Base-by-base conservation (phyloP, 192 early-diverging fungal genomes). In the Entomortierella parvispora region DNA sequence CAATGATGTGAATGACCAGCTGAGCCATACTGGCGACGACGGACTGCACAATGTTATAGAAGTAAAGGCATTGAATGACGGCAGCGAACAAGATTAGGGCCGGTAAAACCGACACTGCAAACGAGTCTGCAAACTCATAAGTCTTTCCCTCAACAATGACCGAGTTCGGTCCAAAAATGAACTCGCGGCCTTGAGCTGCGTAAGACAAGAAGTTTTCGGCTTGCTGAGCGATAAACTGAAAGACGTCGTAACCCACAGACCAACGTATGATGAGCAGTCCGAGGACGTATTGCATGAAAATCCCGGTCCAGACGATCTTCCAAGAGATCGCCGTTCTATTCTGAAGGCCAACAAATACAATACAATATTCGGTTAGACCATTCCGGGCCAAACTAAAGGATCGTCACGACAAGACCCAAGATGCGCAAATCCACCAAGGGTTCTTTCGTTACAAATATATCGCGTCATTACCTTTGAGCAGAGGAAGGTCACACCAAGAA, bases 61-160 rank as follows among this genome's bases (percentile, higher is more conserved):
- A 94, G 81, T 91, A 93, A 50, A 94, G 77, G 44, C 90, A 86
- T 43, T 92, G 89, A 45, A 96, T 91, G 34, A 93, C 88, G 44
- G 94, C 81, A 22, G 90, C 89, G 78, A 96, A 96, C 79, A 95
- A 93, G 58, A 96, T 86, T 46, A 95, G 83, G 29, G 93, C 91
- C 15, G 94, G 93, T 23, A 96, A 83, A 32, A 94, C 90, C 0
- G 79, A 58, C 28, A 91, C 71, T 43, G 86, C 90, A 78, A 96
- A 93, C 14, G 84, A 71, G 29, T 55, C 25, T 2, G 66, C 53
- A 11, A 83, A 59, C 8, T 74, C 81, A 14, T 82, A 57, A 8
- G 29, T 26, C 2, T 0, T 23, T 26, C 62, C 62, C 7, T 54
- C 18, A 25, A 12, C 32, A 28, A 6, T 54, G 17, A 65, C 28